Conservation (phyloP, 352 stramenopile species). For the Phytophthora ramorum region DNA sequence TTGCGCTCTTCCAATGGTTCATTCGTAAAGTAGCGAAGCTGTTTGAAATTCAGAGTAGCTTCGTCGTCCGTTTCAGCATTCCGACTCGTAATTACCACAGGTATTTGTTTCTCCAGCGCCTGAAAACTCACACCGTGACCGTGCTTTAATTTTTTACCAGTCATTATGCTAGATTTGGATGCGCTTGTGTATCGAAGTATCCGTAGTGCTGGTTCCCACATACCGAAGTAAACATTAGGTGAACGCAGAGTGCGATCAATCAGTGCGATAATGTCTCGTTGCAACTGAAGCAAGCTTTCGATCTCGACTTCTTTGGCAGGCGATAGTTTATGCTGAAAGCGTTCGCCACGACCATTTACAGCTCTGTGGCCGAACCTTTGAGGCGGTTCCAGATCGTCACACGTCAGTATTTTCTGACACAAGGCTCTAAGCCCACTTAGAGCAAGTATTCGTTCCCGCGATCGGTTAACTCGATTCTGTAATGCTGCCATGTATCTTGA, state of each 20-base stretch:
- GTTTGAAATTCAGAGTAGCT: constrained; percentile 6
- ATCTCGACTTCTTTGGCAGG: constrained; percentile 50
- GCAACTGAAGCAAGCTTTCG: constrained; percentile 47
- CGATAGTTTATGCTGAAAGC: constrained; percentile 23
- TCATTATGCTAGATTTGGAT: constrained; percentile 62
- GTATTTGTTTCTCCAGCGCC: constrained; percentile 40
- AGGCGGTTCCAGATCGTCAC: not conserved
- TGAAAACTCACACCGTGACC: constrained; percentile 68
- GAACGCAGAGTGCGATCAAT: constrained; percentile 44
- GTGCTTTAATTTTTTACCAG: constrained; percentile 61
- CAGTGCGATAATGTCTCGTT: constrained; percentile 39
- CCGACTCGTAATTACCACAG: constrained; percentile 49
- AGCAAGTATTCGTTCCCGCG: constrained; percentile 38
- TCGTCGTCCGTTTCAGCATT: constrained; percentile 17
- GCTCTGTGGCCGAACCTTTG: not conserved
- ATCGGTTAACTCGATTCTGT: constrained; percentile 49
- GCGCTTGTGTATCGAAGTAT: constrained; percentile 62
- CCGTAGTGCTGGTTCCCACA: constrained; percentile 59
- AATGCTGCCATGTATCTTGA: constrained; percentile 47
- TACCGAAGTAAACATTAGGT: constrained; percentile 67
- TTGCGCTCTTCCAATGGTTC: constrained; percentile 26
- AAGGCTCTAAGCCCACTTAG: constrained; percentile 33
- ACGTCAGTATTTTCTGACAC: constrained; percentile 36
- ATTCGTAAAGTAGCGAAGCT: constrained; percentile 52
- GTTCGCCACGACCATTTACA: constrained; percentile 1